Percentiles rank a stretch among this genome's conserved stretches.
These are phyloP conservation scores for Patellifolia procumbens DNA, from an alignment of 179 eudicot genomes.

Conservation along the genomic window DNA sequence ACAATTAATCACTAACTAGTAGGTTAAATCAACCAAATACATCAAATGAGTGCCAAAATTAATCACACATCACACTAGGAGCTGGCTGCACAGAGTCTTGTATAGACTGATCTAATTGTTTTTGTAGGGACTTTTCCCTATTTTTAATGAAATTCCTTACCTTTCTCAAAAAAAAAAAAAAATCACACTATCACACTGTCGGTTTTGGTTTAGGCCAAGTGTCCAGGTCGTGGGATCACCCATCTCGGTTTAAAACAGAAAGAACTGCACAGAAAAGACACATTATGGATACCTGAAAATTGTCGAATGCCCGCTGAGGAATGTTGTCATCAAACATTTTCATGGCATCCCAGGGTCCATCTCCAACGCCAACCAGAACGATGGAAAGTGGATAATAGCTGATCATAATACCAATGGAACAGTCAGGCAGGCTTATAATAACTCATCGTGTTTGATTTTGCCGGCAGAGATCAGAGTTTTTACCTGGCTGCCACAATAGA, in stretches of 20 bases:
- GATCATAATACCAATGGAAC: constrained; percentile 21
- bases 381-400: constrained; percentile 82
- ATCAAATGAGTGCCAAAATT: no score
- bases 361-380: constrained; percentile 82
- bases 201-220: not conserved
- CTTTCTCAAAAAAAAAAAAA: no score
- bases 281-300: constrained; percentile 68
- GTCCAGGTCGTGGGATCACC: not conserved
- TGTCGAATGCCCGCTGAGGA: constrained; percentile 80
- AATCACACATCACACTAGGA: no score
- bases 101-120: no score
- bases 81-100: no score
- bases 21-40: not conserved
- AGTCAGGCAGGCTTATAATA: constrained; percentile 7
- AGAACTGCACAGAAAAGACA: not conserved
- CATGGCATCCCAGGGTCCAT: constrained; percentile 96
- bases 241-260: not conserved
- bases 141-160: no score
- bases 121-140: no score
- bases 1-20: not conserved
- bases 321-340: constrained; percentile 74
- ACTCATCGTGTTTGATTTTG: not conserved
- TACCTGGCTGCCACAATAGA: constrained; percentile 87
- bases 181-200: no score
- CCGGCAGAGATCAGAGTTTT: not conserved